Percentiles rank a stretch among this genome's conserved stretches.
phyloP scores from a whole-genome alignment of 2,329 filamentous ascomycete species.

The Cercospora berteroae region DNA sequence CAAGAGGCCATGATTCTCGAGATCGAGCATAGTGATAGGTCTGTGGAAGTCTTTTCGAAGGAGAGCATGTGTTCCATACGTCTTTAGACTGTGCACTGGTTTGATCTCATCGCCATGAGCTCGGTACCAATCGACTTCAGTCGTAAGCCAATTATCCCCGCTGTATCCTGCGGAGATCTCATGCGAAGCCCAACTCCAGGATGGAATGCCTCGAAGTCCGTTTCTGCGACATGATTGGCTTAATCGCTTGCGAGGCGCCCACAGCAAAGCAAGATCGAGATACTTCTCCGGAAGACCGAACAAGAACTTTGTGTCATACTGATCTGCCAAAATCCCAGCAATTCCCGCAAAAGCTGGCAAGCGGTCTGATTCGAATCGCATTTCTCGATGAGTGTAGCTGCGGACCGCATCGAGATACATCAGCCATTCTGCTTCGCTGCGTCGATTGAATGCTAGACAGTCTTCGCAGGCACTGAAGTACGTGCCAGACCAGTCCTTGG shows the following conservation, averaged over 20 bases:
- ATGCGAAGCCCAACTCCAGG: background rate
- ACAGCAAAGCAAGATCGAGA: background rate
- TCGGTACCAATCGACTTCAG: background rate
- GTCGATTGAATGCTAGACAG: background rate
- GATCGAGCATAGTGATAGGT: background rate
- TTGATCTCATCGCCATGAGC: background rate
- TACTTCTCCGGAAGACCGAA: background rate
- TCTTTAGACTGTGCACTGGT: background rate
- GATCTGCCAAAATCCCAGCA: background rate
- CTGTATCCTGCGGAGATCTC: background rate
- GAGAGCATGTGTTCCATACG: background rate
- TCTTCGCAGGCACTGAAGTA: background rate
- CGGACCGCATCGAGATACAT: background rate
- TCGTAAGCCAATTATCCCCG: background rate
- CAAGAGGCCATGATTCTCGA: background rate
- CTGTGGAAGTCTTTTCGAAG: background rate
- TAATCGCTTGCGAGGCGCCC: background rate
- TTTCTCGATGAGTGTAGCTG: background rate
- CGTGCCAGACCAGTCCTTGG: background rate
- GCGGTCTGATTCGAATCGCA: conserved; percentile 1
- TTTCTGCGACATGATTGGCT: background rate
- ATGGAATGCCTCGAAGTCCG: background rate
- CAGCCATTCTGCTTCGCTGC: background rate
- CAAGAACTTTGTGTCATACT: background rate
- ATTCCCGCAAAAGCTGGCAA: background rate